Base-by-base conservation (phyloP, 2,329 filamentous ascomycete genomes). In the Lecanicillium sp. region DNA sequence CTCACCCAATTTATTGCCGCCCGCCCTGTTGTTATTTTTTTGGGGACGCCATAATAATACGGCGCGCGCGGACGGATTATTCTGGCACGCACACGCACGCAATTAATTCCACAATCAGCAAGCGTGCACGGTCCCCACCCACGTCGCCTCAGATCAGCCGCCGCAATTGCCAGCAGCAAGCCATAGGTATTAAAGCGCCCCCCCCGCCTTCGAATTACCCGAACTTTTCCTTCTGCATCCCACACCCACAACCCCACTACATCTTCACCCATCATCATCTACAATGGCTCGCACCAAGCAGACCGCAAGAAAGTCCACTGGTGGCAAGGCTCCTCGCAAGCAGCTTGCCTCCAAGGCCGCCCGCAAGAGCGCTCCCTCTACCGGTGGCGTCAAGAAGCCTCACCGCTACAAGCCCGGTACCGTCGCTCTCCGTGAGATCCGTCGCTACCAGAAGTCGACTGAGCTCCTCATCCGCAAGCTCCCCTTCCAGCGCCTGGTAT, bases 341-440 rank as follows among this genome's bases (percentile, higher is more conserved):
- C 89, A 96, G 81, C 88, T 97, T 62, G 90, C 90, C 58, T 95
- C 89, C 77, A 96, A 96, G 86, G 92, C 90, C 54, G 90, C 92
- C 60, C 89, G 92, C 75, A 98, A 98, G 83, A 88, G 84, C 58
- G 90, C 92, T 46, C 92, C 92, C 56, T 95, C 88, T 48, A 97
- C 92, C 66, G 92, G 90, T 59, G 85, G 85, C 81, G 85, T 90
- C 79, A 92, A 92, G 85, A 92, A 92, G 84, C 86, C 86, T 69
- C 85, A 89, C 73, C 77, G 85, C 60, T 71, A 89, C 67, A 89
- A 88, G 84, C 85, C 85, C 61, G 84, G 84, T 77, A 94, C 92
- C 62, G 85, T 95, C 71, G 90, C 90, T 77, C 84, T 97, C 58
- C 87, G 88, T 79, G 92, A 98, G 74, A 98, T 98, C 59, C 84